These are phyloP conservation scores for Alternaria solani DNA, from an alignment of 2,329 filamentous ascomycete species.

Conservation along the genomic window DNA sequence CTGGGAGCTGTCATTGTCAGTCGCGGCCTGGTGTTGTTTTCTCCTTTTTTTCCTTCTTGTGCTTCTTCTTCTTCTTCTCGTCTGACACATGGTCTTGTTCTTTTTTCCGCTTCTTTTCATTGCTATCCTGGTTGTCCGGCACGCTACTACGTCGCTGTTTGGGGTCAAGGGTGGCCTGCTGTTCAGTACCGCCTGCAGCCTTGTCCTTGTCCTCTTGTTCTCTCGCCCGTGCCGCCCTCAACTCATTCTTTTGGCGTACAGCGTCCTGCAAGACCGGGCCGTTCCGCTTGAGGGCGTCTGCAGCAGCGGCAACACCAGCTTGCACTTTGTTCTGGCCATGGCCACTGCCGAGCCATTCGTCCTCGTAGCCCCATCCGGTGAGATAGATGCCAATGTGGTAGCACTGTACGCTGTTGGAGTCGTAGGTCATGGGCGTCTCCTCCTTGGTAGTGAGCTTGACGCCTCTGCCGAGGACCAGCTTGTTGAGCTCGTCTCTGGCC, in stretches of 20 bases:
- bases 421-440: constrained; percentile 60
- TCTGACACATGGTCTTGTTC: not conserved
- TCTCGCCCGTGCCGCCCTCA: constrained; percentile 24
- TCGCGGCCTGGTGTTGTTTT: constrained; percentile 8
- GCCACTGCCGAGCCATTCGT: constrained; percentile 69
- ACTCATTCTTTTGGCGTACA: constrained; percentile 31
- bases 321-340: constrained; percentile 73
- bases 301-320: constrained; percentile 72
- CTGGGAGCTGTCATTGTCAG: constrained; percentile 13
- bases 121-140: not conserved
- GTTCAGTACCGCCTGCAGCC: constrained; percentile 15
- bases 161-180: not conserved
- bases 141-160: constrained; percentile 34
- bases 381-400: constrained; percentile 72
- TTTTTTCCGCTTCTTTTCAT: constrained; percentile 18
- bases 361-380: constrained; percentile 72
- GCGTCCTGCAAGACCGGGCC: constrained; percentile 26
- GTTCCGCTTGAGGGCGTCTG: constrained; percentile 64
- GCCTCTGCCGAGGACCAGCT: constrained; percentile 41
- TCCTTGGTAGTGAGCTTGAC: constrained; percentile 58
- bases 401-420: constrained; percentile 60
- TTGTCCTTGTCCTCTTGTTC: constrained; percentile 27
- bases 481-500: constrained; percentile 52
- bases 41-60: constrained; percentile 22
- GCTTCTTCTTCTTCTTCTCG: constrained; percentile 22